These are phyloP conservation scores for Amylocystis lapponica DNA, from an alignment of 768 basidiomycete genomes.

Conservation along the genomic window DNA sequence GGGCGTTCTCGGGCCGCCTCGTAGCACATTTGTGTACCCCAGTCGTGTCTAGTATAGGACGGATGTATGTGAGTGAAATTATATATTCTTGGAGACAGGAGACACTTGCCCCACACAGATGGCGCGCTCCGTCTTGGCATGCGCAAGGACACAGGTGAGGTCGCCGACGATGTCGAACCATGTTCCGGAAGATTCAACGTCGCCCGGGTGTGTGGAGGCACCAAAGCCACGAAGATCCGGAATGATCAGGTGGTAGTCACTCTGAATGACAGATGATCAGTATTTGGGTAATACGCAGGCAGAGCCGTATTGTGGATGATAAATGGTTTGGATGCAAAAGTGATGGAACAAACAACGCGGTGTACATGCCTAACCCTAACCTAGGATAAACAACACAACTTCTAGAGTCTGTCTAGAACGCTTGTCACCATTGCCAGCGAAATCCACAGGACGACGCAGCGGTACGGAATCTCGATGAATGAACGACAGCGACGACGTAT, in stretches of 20 bases:
- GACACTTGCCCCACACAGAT: slow-evolving; percentile 56
- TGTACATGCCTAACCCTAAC: too few species aligned
- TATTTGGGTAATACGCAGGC: not conserved
- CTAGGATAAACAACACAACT: too few species aligned
- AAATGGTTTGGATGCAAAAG: not conserved
- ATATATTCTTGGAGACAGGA: not conserved
- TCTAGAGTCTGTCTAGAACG: too few species aligned
- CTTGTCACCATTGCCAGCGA: too few species aligned
- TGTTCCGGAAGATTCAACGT: slow-evolving; percentile 51
- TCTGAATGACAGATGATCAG: slow-evolving; percentile 25
- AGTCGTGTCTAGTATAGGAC: slow-evolving; percentile 52
- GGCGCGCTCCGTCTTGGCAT: slow-evolving; percentile 42
- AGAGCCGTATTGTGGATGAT: not conserved
- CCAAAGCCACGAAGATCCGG: slow-evolving; percentile 71
- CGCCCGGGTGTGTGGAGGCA: slow-evolving; percentile 58
- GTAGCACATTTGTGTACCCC: slow-evolving; percentile 65
- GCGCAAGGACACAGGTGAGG: slow-evolving; percentile 53
- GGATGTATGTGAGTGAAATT: not conserved
- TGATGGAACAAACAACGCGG: too few species aligned
- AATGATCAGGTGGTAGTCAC: slow-evolving; percentile 55
- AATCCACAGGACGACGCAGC: too few species aligned
- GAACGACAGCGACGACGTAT: too few species aligned
- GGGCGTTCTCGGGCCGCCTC: slow-evolving; percentile 66
- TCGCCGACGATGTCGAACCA: slow-evolving; percentile 59
- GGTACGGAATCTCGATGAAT: too few species aligned